Conservation (phyloP, 2,329 filamentous ascomycete species). For the Shiraia sp. region DNA sequence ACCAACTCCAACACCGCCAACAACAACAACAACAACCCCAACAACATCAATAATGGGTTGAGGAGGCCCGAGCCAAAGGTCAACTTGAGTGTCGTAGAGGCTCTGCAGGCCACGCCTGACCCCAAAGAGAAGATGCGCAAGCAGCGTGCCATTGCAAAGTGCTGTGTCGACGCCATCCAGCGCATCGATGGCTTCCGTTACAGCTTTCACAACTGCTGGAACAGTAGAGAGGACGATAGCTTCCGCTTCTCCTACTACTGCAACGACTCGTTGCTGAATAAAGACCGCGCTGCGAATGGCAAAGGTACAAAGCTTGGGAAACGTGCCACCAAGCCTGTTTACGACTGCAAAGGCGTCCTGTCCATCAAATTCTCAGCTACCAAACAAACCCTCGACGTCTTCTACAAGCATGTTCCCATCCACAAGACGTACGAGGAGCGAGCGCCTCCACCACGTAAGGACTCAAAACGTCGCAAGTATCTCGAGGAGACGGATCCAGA, state of each 20-base stretch:
- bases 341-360: conserved; percentile 54
- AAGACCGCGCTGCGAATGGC: conserved; percentile 53
- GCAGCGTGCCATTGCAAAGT: conserved; percentile 53
- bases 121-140: conserved; percentile 49
- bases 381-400: conserved; percentile 49
- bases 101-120: conserved; percentile 39
- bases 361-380: conserved; percentile 53
- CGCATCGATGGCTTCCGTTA: conserved; percentile 53
- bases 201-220: conserved; percentile 56
- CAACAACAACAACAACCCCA: not conserved
- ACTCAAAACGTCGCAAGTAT: conserved; percentile 44
- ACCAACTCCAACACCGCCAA: not conserved
- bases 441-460: conserved; percentile 45
- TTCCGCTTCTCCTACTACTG: conserved; percentile 55
- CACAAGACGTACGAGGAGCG: conserved; percentile 53
- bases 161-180: conserved; percentile 50
- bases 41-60: not conserved
- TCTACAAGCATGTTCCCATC: conserved; percentile 52
- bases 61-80: conserved; percentile 28
- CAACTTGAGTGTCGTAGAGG: conserved; percentile 41
- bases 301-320: conserved; percentile 45
- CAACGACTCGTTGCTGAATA: conserved; percentile 56
- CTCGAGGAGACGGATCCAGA: conserved; percentile 43
- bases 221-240: conserved; percentile 51
- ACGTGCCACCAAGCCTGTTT: conserved; percentile 50